Conservation (phyloP, 768 basidiomycete genomes). For the Leccinellum rugosiceps region DNA sequence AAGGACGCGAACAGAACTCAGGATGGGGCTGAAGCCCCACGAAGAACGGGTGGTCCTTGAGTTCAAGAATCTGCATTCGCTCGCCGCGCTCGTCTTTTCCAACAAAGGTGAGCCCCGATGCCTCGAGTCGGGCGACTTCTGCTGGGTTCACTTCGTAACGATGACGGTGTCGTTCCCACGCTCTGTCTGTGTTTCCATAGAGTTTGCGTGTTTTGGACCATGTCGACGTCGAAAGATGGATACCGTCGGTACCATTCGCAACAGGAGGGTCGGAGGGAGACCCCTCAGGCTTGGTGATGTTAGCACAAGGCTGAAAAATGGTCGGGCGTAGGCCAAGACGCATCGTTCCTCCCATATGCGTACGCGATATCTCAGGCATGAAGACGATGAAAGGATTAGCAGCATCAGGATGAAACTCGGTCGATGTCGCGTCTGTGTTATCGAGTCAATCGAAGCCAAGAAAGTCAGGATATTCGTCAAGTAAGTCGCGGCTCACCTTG, state of each 20-base stretch:
- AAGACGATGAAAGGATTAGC: constrained; percentile 82
- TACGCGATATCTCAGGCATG: constrained; percentile 99
- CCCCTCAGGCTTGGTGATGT: constrained; percentile 9
- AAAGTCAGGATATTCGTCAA: background rate
- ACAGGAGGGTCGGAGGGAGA: constrained; percentile 11
- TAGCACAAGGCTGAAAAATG: constrained; percentile 60
- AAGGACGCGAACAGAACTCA: constrained; percentile 95
- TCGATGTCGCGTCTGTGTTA: constrained; percentile 72
- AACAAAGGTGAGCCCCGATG: constrained; percentile 70
- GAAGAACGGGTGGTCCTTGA: constrained; percentile 91
- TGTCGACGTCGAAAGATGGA: constrained; percentile 42
- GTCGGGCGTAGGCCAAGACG: constrained; percentile 97
- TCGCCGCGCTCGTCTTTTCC: constrained; percentile 96
- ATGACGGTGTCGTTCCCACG: constrained; percentile 97
- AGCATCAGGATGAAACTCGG: constrained; percentile 68
- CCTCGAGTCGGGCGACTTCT: constrained; percentile 68
- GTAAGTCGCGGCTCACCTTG: constrained; percentile 42
- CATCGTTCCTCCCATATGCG: constrained; percentile 99
- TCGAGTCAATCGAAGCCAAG: constrained; percentile 8
- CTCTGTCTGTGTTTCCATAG: constrained; percentile 76
- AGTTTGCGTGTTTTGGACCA: constrained; percentile 75
- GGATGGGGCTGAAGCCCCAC: constrained; percentile 95
- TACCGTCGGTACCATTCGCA: constrained; percentile 2
- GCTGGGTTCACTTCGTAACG: constrained; percentile 94
- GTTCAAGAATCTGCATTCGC: constrained; percentile 94